These are phyloP conservation scores for Arachis monticola DNA, from an alignment of 331 rosid genomes.

Conservation along the genomic window DNA sequence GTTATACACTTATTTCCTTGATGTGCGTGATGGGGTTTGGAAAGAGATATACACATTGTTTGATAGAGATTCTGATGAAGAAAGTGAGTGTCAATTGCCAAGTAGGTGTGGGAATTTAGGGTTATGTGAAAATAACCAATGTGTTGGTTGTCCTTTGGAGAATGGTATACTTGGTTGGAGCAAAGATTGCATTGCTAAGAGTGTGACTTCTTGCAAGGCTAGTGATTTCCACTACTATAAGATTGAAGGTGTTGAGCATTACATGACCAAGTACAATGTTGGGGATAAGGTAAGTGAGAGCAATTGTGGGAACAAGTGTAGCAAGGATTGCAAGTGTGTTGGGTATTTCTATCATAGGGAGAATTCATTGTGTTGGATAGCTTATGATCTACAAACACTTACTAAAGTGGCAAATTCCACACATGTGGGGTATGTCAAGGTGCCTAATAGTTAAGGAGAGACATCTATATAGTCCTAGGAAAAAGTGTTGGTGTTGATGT, in stretches of 20 bases:
- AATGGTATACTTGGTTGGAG: slow-evolving; percentile 65
- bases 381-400: slow-evolving; percentile 67
- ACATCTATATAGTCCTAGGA: neutral
- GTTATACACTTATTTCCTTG: slow-evolving; percentile 50
- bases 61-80: slow-evolving; percentile 42
- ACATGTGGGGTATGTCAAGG: slow-evolving; percentile 67
- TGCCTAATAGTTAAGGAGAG: slow-evolving; percentile 53
- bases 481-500: neutral
- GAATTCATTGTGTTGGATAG: slow-evolving; percentile 68
- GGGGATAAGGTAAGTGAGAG: slow-evolving; percentile 52
- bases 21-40: slow-evolving; percentile 56
- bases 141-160: slow-evolving; percentile 64
- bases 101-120: slow-evolving; percentile 56
- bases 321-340: slow-evolving; percentile 65
- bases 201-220: slow-evolving; percentile 43
- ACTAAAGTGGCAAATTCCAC: slow-evolving; percentile 54
- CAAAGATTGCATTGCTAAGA: slow-evolving; percentile 47
- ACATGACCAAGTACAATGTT: slow-evolving; percentile 48
- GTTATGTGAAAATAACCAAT: slow-evolving; percentile 62
- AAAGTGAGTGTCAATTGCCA: slow-evolving; percentile 64
- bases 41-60: slow-evolving; percentile 46
- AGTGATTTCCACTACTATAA: slow-evolving; percentile 55
- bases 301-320: slow-evolving; percentile 59
- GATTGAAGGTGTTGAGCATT: slow-evolving; percentile 66
- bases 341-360: slow-evolving; percentile 66